Percentiles rank a stretch among this genome's conserved stretches.
phyloP scores from a whole-genome alignment of 2,329 filamentous ascomycete genomes.

The Stachybotrys elegans region DNA sequence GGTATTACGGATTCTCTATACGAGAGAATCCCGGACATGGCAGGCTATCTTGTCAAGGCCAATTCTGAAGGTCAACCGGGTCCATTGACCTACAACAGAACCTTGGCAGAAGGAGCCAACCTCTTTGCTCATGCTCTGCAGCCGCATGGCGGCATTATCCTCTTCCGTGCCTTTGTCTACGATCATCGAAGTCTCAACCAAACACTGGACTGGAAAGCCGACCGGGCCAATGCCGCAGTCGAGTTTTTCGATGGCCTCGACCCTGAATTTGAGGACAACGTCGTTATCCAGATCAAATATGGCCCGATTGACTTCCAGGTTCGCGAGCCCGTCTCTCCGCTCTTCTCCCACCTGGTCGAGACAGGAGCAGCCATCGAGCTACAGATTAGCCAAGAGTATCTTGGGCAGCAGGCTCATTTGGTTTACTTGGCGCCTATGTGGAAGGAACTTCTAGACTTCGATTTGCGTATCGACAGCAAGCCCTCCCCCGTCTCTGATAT shows the following conservation, averaged over 20 bases:
- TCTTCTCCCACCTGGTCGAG: constrained; percentile 49
- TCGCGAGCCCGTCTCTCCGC: constrained; percentile 59
- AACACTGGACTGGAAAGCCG: constrained; percentile 54
- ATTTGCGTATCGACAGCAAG: constrained; percentile 55
- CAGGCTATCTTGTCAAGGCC: constrained; percentile 66
- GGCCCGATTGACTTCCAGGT: constrained; percentile 73
- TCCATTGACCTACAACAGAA: constrained; percentile 64
- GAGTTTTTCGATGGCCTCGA: constrained; percentile 63
- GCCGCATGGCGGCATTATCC: constrained; percentile 56
- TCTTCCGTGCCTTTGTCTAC: constrained; percentile 72
- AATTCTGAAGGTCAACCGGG: constrained; percentile 69
- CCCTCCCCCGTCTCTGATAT: constrained; percentile 55
- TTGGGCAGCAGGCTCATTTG: constrained; percentile 65
- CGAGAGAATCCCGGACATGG: constrained; percentile 57
- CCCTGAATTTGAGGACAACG: constrained; percentile 62
- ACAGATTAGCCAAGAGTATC: constrained; percentile 64
- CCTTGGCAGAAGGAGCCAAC: constrained; percentile 62
- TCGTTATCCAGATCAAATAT: constrained; percentile 69
- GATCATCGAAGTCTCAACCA: constrained; percentile 40
- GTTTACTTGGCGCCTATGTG: constrained; percentile 65
- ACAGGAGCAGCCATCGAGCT: constrained; percentile 56
- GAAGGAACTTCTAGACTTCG: constrained; percentile 63
- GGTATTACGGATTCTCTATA: constrained; percentile 57
- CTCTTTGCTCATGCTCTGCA: constrained; percentile 57
- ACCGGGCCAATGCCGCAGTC: constrained; percentile 65